Evolutionary conservation across 106 monocot genomes (phyloP), one percentile per base, ranked within the genome.

Genomic region (Hemerocallis citrina): DNA sequence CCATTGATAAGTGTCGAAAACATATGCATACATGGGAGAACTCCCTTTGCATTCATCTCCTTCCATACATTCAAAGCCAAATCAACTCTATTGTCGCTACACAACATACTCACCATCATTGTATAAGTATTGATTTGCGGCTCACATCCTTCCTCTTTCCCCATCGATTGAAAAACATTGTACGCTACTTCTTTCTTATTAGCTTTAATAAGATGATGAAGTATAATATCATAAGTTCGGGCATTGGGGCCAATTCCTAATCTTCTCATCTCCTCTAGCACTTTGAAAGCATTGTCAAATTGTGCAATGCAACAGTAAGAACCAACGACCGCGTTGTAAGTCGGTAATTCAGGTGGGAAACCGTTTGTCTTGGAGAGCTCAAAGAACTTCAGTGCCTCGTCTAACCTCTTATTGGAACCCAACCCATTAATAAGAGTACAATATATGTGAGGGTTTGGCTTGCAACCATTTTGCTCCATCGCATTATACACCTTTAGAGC

Each of bases 1-100:
- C 82, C 89, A 43, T 65, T 80, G 28, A 94, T 89, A 56, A 94
- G 33, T 29, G 89, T 59, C 14, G 85, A 85, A 46, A 89, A 94
- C 89, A 94, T 85, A 62, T 94, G 89, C 85, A 94, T 73, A 41
- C 85, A 85, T 19, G 93, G 93, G 6, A 80, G 60, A 6, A 94
- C 44, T 42, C 93, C 89, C 34, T 73, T 94, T 36, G 61, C 77
- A 9, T 21, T 80, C 93, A 94, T 94, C 46, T 80, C 69, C 21
- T 75, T 70, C 93, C 93, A 94, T 25, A 94, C 74, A 61, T 69
- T 67, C 51, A 85, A 44, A 0, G 93, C 93, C 69, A 82, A 73
- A 57, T 89, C 85, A n/a, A 89, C 69, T 72, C 77, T 85, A 24
- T 72, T 64, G 16, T 68, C 72, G 20, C 56, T 41, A 41, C 89